Percentiles rank a stretch among this genome's conserved stretches.
phyloP scores from a whole-genome alignment of 306 rosid species.

The Vicia faba region DNA sequence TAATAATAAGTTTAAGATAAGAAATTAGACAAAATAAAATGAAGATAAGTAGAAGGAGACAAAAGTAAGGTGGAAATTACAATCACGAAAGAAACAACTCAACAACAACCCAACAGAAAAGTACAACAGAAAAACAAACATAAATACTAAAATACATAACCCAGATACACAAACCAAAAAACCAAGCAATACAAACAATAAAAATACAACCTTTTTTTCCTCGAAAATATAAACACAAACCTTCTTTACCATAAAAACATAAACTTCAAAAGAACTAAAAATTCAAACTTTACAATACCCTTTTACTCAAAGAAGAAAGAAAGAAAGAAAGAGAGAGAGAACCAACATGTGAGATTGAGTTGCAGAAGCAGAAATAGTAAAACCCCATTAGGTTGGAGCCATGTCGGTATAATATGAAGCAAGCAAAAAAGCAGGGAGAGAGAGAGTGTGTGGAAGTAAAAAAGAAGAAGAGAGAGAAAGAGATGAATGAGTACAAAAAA shows the following conservation, averaged over 20 bases:
- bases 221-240: background rate
- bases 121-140: constrained; percentile 21
- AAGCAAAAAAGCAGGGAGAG: constrained; percentile 28
- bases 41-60: constrained; percentile 40
- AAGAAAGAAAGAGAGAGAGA: constrained; percentile 18
- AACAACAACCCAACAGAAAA: constrained; percentile 37
- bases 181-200: constrained; percentile 5
- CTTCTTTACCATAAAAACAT: background rate
- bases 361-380: constrained; percentile 39
- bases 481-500: constrained; percentile 29
- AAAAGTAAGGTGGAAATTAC: constrained; percentile 41
- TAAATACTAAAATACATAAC: constrained; percentile 21
- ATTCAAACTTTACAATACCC: constrained; percentile 31
- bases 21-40: constrained; percentile 1
- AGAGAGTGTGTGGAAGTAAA: constrained; percentile 28
- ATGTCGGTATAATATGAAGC: constrained; percentile 55
- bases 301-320: constrained; percentile 33
- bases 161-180: constrained; percentile 36
- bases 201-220: background rate
- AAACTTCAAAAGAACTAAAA: constrained; percentile 15
- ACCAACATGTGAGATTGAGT: constrained; percentile 41
- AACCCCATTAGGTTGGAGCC: constrained; percentile 68
- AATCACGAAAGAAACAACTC: constrained; percentile 40
- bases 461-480: background rate
- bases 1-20: constrained; percentile 1